phyloP scores from a whole-genome alignment of 2,329 filamentous ascomycete genomes.

The Epichloe typhina region DNA sequence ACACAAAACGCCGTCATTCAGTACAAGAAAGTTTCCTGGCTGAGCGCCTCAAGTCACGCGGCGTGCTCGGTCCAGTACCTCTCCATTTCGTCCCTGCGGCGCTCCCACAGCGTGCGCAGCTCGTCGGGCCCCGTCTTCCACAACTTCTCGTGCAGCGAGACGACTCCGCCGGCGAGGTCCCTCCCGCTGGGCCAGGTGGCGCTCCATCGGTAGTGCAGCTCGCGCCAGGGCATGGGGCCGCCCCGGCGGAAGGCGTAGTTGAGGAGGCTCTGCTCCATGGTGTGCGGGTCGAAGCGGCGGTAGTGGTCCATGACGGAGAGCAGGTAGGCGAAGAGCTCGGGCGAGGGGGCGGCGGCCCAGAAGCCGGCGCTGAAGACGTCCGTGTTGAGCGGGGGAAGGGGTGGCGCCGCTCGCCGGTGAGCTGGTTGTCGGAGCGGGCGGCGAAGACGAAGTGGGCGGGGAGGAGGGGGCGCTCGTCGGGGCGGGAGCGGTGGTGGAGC shows the following conservation, averaged over 20 bases:
- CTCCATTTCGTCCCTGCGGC: slow-evolving; percentile 1
- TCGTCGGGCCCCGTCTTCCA: slow-evolving; percentile 14
- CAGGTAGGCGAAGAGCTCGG: slow-evolving; percentile 24
- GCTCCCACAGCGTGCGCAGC: slow-evolving; percentile 3
- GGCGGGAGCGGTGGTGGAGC: slow-evolving; percentile 16
- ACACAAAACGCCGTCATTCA: too few species aligned
- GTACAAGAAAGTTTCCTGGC: not conserved
- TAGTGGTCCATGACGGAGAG: too few species aligned
- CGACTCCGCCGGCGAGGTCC: slow-evolving; percentile 21
- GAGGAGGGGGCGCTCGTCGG: slow-evolving; percentile 15
- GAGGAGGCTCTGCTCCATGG: slow-evolving; percentile 28
- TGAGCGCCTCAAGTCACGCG: too few species aligned
- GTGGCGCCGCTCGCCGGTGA: slow-evolving; percentile 18
- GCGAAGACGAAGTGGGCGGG: slow-evolving; percentile 19
- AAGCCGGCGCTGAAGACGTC: slow-evolving; percentile 26
- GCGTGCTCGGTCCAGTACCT: not conserved
- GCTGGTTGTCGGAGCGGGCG: slow-evolving; percentile 19
- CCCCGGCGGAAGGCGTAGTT: slow-evolving; percentile 28
- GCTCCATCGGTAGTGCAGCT: slow-evolving; percentile 25
- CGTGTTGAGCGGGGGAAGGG: slow-evolving; percentile 16
- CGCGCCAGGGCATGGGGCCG: slow-evolving; percentile 29
- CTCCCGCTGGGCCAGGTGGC: slow-evolving; percentile 22
- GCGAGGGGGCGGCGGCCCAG: slow-evolving; percentile 25
- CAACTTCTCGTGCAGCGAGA: slow-evolving; percentile 25
- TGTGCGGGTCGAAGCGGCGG: slow-evolving; percentile 6